phyloP scores from a whole-genome alignment of 2,329 filamentous ascomycete genomes.

The Paecilomyces formosus region DNA sequence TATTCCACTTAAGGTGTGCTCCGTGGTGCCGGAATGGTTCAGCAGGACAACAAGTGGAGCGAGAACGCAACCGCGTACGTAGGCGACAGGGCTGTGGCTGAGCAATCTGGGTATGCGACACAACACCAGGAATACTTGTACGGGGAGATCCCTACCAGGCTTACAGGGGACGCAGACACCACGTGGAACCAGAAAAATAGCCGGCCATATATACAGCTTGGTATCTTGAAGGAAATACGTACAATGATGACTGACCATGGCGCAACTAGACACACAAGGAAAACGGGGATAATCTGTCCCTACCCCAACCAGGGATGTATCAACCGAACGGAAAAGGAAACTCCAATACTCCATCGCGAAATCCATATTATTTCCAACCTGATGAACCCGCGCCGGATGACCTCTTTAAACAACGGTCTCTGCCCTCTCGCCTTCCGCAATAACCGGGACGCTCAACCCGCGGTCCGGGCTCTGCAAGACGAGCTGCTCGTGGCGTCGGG shows the following conservation, averaged over 20 bases:
- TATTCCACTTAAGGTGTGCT: not conserved
- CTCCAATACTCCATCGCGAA: conserved; percentile 1
- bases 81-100: not conserved
- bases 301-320: not conserved
- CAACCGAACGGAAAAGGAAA: not conserved
- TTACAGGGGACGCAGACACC: not conserved
- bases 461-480: conserved; percentile 89
- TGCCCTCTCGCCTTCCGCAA: conserved; percentile 74
- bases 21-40: not conserved
- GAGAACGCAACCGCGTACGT: not conserved
- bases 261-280: not conserved
- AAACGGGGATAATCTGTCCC: not conserved
- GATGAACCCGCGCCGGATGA: not conserved
- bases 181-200: not conserved
- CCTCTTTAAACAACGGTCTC: conserved; percentile 62
- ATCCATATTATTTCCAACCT: not conserved
- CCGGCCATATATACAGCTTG: not conserved
- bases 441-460: conserved; percentile 73
- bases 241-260: not conserved
- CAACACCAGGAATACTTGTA: not conserved
- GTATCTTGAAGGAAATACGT: not conserved
- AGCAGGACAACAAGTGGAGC: too few relatives aligned
- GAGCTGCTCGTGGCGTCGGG: conserved; percentile 82
- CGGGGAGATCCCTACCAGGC: not conserved
- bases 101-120: not conserved